phyloP scores from a whole-genome alignment of 1,139 yeast species.

The Lodderomyces orthopsilosis region DNA sequence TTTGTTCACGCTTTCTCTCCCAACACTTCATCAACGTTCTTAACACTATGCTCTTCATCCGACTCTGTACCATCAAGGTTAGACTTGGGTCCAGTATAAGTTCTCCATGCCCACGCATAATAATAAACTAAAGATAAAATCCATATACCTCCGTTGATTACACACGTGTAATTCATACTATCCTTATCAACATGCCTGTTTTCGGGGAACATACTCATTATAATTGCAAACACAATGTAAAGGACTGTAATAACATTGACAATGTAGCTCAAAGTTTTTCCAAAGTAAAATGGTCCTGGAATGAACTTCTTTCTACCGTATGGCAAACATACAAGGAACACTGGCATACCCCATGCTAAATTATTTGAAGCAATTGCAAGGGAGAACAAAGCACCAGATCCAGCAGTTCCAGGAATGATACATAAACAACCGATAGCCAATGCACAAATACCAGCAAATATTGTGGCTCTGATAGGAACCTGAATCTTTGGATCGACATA shows the following conservation, averaged over 20 bases:
- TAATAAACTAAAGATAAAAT: constrained; percentile 25
- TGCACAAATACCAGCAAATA: constrained; percentile 52
- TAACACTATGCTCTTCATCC: constrained; percentile 31
- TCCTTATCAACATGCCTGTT: constrained; percentile 22
- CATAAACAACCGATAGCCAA: constrained; percentile 40
- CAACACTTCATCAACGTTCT: constrained; percentile 41
- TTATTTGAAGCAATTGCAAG: constrained; percentile 47
- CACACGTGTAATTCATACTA: constrained; percentile 36
- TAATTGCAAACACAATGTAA: constrained; percentile 30
- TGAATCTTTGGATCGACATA: constrained; percentile 53
- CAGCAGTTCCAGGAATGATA: constrained; percentile 41
- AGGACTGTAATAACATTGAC: constrained; percentile 24
- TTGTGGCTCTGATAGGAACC: constrained; percentile 62
- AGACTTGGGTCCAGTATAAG: constrained; percentile 33
- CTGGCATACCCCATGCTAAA: constrained; percentile 25
- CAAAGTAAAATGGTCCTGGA: constrained; percentile 68
- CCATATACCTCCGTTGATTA: constrained; percentile 36
- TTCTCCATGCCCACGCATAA: constrained; percentile 25
- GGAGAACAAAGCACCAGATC: constrained; percentile 50
- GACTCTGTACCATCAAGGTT: constrained; percentile 48
- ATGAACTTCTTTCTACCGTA: constrained; percentile 40
- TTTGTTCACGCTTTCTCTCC: constrained; percentile 18
- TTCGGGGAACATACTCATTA: constrained; percentile 40
- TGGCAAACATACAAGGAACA: constrained; percentile 30
- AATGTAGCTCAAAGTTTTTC: constrained; percentile 43